Evolutionary conservation across 345 rosid genomes (phyloP).

Genomic region (Ricinus communis): DNA sequence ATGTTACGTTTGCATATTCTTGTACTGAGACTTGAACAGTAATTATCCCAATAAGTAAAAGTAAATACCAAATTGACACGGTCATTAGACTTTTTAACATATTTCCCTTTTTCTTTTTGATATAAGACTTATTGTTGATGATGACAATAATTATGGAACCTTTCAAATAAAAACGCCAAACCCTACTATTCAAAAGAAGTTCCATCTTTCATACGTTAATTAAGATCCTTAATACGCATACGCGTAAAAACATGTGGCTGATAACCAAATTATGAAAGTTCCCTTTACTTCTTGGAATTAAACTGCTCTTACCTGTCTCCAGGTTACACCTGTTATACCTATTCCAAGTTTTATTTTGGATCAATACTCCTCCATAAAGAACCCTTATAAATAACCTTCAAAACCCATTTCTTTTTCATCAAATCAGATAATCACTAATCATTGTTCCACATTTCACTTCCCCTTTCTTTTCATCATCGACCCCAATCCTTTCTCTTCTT

Average conservation of each 20-base stretch:
- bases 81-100: too few species aligned
- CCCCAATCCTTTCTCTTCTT: too few species aligned
- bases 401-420: neutral
- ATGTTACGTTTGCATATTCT: too few species aligned
- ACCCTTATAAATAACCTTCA: slow-evolving; percentile 8
- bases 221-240: neutral
- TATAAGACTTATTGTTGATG: too few species aligned
- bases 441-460: neutral
- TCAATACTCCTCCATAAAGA: neutral
- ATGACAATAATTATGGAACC: too few species aligned
- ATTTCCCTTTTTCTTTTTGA: too few species aligned
- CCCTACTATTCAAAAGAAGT: too few species aligned
- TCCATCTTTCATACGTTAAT: too few species aligned
- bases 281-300: neutral
- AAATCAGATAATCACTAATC: neutral
- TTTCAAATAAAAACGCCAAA: too few species aligned
- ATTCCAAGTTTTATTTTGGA: neutral
- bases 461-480: neutral
- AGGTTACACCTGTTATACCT: neutral
- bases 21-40: too few species aligned
- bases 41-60: too few species aligned
- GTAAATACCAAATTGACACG: too few species aligned
- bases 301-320: neutral
- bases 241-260: neutral
- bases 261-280: neutral